phyloP scores from a whole-genome alignment of 2,329 filamentous ascomycete species.

The Neofusicoccum sp. region DNA sequence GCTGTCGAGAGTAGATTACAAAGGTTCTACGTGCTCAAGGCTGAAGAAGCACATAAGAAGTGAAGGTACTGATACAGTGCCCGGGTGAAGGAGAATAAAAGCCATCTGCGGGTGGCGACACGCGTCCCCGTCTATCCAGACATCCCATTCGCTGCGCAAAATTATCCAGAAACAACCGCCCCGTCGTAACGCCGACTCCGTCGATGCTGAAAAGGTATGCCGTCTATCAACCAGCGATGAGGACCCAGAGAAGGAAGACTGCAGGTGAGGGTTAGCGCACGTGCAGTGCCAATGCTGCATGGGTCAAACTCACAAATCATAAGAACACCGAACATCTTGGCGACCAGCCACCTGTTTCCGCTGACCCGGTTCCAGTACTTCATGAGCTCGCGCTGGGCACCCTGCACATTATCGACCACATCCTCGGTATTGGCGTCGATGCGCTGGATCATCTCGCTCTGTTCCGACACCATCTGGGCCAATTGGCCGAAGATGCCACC shows the following conservation, averaged over 20 bases:
- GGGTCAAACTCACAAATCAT: conserved; percentile 70
- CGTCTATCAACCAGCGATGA: conserved; percentile 55
- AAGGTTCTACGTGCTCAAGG: conserved; percentile 2
- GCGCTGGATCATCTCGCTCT: conserved; percentile 95
- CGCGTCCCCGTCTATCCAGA: not conserved
- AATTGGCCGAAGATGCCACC: conserved; percentile 92
- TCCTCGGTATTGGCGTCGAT: conserved; percentile 98
- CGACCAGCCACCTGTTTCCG: conserved; percentile 92
- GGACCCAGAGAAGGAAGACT: conserved; percentile 61
- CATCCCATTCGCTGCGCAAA: not conserved
- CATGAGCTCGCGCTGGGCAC: conserved; percentile 88
- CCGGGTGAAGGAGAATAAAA: not conserved
- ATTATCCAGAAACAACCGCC: not conserved
- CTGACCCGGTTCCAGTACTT: conserved; percentile 96
- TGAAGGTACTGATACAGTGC: conserved; percentile 7
- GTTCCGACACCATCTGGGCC: conserved; percentile 94
- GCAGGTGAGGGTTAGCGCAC: conserved; percentile 20
- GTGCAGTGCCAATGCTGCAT: not conserved
- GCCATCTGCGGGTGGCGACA: not conserved
- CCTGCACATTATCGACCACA: conserved; percentile 97
- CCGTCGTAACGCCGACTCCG: not conserved
- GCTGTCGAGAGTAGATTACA: conserved; percentile 15
- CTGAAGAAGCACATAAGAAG: not conserved
- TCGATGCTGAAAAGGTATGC: not conserved
- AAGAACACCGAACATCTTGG: conserved; percentile 78